These are phyloP conservation scores for Hibiscus tridactylites DNA, from an alignment of 345 rosid genomes.

Conservation along the genomic window DNA sequence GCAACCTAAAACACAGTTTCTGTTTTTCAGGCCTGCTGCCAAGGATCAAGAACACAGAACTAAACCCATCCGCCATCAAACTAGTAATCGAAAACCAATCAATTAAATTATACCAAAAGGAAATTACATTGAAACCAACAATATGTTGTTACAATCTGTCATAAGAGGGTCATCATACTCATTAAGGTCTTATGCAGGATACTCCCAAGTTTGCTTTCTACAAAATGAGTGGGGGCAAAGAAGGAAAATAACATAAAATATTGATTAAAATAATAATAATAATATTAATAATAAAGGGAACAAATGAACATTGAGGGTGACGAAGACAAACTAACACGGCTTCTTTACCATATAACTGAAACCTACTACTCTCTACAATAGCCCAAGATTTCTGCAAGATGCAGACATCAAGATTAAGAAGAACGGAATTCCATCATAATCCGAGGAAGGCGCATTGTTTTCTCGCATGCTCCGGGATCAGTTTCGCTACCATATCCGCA, in stretches of 20 bases:
- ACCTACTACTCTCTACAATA: conserved; percentile 16
- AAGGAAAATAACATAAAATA: not conserved
- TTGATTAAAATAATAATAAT: not conserved
- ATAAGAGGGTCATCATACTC: conserved; percentile 5
- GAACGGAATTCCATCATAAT: conserved; percentile 22
- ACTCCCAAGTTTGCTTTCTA: conserved; percentile 9
- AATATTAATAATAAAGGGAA: conserved; percentile 7
- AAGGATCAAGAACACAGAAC: not conserved
- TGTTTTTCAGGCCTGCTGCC: too few relatives aligned
- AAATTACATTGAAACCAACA: not conserved
- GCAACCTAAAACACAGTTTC: too few relatives aligned
- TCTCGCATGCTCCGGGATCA: conserved; percentile 63
- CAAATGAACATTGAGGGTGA: conserved; percentile 15
- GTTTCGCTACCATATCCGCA: conserved; percentile 41
- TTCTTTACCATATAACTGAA: conserved; percentile 9
- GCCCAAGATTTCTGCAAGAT: conserved; percentile 21
- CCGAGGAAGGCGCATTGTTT: conserved; percentile 45
- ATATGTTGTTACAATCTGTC: not conserved
- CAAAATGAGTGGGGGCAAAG: not conserved
- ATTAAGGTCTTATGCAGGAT: conserved; percentile 4
- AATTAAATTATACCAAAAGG: not conserved
- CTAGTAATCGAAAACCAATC: not conserved
- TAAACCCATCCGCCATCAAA: not conserved
- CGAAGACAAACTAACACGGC: conserved; percentile 3
- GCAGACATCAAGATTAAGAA: conserved; percentile 19